Conservation (phyloP, 345 rosid genomes). For the Geranium rotundifolium region DNA sequence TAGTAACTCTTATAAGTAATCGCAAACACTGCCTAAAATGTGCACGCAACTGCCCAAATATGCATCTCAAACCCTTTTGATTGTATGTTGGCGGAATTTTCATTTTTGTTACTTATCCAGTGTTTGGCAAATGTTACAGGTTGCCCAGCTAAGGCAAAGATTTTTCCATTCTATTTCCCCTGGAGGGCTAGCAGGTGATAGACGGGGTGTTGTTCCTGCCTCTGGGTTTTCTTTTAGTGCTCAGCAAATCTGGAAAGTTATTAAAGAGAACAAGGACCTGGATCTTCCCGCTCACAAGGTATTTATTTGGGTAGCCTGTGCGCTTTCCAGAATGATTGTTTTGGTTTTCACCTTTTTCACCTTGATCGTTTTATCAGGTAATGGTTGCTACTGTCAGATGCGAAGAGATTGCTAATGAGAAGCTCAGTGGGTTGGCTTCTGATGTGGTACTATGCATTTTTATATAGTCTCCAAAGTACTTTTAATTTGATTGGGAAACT, state of each 20-base stretch:
- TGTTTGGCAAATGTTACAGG: conserved; percentile 11
- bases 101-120: background rate
- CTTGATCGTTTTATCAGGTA: conserved; percentile 11
- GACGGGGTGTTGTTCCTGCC: conserved; percentile 23
- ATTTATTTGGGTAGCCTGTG: background rate
- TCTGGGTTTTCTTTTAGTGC: conserved; percentile 24
- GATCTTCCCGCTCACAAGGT: conserved; percentile 31
- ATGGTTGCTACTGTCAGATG: conserved; percentile 32
- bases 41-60: background rate
- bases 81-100: background rate
- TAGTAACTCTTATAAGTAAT: background rate
- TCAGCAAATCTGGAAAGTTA: conserved; percentile 23
- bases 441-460: conserved; percentile 16
- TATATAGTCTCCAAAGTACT: background rate
- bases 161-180: conserved; percentile 27
- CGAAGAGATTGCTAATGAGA: conserved; percentile 26
- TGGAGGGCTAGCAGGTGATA: conserved; percentile 30
- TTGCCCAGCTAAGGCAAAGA: conserved; percentile 23
- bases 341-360: background rate
- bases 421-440: conserved; percentile 8
- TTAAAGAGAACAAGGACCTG: conserved; percentile 25
- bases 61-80: background rate
- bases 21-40: background rate
- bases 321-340: background rate
- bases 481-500: background rate